phyloP scores from a whole-genome alignment of 768 basidiomycete species.

The Psilocybe sp. region DNA sequence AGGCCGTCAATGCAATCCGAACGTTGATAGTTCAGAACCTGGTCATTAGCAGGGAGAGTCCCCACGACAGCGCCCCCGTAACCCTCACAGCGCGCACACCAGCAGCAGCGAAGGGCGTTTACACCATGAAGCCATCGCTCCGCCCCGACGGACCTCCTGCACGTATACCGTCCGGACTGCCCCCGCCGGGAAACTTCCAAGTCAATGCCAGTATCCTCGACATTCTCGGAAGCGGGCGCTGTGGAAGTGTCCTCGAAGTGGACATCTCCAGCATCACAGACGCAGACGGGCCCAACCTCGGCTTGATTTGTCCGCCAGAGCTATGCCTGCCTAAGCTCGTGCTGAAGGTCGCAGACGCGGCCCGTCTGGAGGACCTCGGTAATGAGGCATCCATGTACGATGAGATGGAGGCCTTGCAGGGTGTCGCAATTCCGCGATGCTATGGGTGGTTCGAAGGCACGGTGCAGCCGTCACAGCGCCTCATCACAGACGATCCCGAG shows the following conservation, averaged over 20 bases:
- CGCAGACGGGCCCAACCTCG: background rate
- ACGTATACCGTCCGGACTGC: constrained; percentile 14
- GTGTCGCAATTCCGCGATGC: constrained; percentile 17
- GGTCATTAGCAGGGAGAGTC: background rate
- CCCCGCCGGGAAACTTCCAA: constrained; percentile 10
- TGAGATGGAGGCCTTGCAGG: constrained; percentile 21
- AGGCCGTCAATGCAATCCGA: background rate
- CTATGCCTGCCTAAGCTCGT: constrained; percentile 16
- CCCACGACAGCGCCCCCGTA: background rate
- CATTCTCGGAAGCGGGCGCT: constrained; percentile 17
- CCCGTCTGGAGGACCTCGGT: constrained; percentile 11
- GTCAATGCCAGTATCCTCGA: constrained; percentile 8
- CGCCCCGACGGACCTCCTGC: constrained; percentile 18
- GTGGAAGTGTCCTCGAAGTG: constrained; percentile 13
- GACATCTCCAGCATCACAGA: constrained; percentile 5
- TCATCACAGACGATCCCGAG: background rate
- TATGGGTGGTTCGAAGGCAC: constrained; percentile 19
- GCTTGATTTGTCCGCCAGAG: background rate
- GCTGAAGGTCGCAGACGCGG: constrained; percentile 14
- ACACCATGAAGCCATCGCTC: constrained; percentile 12
- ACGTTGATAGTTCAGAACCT: background rate
- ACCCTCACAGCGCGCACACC: constrained; percentile 2
- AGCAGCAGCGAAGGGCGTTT: constrained; percentile 7
- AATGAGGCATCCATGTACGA: constrained; percentile 19
- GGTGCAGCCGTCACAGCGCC: constrained; percentile 1